phyloP scores from a whole-genome alignment of 73 alveolate species.

The Tetrahymena elliotti region DNA sequence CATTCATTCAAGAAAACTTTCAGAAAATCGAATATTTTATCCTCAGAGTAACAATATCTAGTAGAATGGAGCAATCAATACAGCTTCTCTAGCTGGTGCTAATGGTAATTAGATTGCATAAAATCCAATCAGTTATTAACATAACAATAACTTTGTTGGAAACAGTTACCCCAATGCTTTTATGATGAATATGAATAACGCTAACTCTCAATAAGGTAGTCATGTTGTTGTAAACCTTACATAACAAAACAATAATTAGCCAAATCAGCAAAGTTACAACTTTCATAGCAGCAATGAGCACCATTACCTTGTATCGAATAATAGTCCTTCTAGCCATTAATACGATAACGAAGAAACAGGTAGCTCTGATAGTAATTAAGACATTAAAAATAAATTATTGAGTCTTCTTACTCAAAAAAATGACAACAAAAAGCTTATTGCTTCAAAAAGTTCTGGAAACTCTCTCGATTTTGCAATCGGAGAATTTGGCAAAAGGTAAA shows the following conservation, averaged over 20 bases:
- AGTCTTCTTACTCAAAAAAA: not conserved
- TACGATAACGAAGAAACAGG: not conserved
- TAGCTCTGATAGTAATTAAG: not conserved
- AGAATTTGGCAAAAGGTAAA: not conserved
- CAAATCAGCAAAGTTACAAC: not conserved
- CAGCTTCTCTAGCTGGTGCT: not conserved
- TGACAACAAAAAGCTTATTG: not conserved
- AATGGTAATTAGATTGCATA: not conserved
- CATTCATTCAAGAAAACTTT: not conserved
- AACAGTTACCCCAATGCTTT: not conserved
- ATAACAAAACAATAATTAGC: not conserved
- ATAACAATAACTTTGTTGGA: not conserved
- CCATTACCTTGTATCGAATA: not conserved
- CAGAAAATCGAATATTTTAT: not conserved
- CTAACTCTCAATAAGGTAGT: not conserved
- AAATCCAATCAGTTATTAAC: not conserved
- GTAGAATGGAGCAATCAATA: not conserved
- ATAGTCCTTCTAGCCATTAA: not conserved
- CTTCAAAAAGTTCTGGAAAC: not conserved
- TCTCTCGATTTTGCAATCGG: not conserved
- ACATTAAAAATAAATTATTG: not conserved
- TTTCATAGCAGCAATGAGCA: not conserved
- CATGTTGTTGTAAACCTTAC: not conserved
- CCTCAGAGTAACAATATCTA: not conserved
- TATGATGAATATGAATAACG: not conserved